Base-by-base conservation (phyloP, 768 basidiomycete species). In the Dendrothele bispora region DNA sequence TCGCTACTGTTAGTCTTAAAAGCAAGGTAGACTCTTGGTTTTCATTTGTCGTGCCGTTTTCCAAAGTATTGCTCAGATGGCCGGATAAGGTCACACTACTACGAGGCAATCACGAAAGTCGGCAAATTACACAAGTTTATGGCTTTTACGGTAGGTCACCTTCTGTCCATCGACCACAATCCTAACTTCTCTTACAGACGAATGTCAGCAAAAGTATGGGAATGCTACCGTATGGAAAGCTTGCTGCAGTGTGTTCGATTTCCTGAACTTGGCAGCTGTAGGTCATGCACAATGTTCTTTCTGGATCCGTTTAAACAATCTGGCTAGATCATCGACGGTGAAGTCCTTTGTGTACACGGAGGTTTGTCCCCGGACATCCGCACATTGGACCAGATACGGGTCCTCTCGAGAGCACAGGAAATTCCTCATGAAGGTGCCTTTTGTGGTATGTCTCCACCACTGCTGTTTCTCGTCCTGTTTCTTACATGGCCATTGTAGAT, bases 341-440 rank as follows among this genome's bases (percentile, higher is more conserved):
- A 86, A 55, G 87, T 87, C 0, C 75, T 98, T 7, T 98, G 95
- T 56, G 95, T 98, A 1, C 95, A 98, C 55, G 95, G 95, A 10
- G 95, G 95, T 3, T 79, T 98, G 2, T 97, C 93, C 7, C 95
- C 95, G 1, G 95, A 98, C 61, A 94, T 98, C 47, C 81, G 92
- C 36, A 95, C 95, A 2, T 71, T 98, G 5, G 95, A 98, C 64
- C 94, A 97, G 63, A 90, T 98, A 53, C 79, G 95, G 5, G 91
- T 95, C 5, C 73, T 98, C 35, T 90, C 92, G 3, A 77, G 95
- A 46, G 91, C 92, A n/a, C 94, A 98, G 60, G 95, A 98, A 65
- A 95, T 98, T 38, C 95, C 95, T 2, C 95, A 98, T 64, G 95
- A 98, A 63, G 95, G 95, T n/a, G 88, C 95, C 7, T 98, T 98